Conservation (phyloP, 352 stramenopile species). For the Pythium sukuiense region DNA sequence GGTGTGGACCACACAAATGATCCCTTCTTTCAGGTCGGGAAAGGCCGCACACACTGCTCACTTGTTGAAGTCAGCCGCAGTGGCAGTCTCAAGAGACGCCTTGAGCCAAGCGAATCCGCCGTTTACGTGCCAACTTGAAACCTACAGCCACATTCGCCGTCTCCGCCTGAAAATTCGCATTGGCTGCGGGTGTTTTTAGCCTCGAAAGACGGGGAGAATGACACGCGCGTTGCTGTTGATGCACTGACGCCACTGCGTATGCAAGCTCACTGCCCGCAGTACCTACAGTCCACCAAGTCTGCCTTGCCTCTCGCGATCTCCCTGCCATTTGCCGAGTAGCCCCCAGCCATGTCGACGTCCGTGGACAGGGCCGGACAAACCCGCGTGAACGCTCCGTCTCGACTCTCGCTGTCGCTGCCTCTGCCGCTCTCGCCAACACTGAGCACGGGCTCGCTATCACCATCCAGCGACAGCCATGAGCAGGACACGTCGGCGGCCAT, state of each 20-base stretch:
- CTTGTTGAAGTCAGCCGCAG: slow-evolving; percentile 1
- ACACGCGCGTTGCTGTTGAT: slow-evolving; percentile 1
- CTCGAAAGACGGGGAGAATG: slow-evolving; percentile 3
- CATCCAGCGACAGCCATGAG: neutral
- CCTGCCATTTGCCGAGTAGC: neutral
- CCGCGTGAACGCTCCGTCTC: neutral
- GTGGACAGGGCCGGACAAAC: neutral
- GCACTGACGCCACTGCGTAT: slow-evolving; percentile 9
- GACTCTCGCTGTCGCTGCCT: slow-evolving; percentile 14
- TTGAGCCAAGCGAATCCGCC: neutral
- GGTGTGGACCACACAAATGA: slow-evolving; percentile 21
- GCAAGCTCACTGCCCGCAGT: neutral
- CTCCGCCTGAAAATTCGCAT: neutral
- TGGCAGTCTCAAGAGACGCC: neutral
- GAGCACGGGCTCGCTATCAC: neutral
- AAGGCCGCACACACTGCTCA: no score
- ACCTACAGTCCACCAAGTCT: neutral
- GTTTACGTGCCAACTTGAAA: neutral
- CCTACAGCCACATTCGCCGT: neutral
- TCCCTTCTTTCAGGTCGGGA: neutral
- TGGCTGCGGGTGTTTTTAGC: neutral
- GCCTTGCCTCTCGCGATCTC: neutral
- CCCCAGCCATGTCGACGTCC: neutral
- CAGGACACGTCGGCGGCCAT: slow-evolving; percentile 4
- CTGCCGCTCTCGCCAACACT: slow-evolving; percentile 10